Evolutionary conservation across 2,329 filamentous ascomycete genomes (phyloP), one percentile per base, ranked within the genome.

Genomic region (Microdochium bolleyi): DNA sequence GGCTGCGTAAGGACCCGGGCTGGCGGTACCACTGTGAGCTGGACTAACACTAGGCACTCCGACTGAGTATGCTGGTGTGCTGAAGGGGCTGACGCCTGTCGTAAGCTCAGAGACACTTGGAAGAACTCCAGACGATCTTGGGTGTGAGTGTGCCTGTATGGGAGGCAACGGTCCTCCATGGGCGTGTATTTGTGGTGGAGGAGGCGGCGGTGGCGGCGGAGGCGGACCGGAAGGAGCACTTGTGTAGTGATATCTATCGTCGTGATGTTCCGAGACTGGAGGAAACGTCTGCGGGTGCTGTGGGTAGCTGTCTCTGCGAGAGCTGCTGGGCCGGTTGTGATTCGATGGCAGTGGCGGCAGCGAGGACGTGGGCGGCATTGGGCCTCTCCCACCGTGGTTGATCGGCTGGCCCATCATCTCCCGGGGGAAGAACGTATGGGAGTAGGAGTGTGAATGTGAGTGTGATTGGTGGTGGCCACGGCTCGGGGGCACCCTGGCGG

Each of bases 51-150:
- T 71, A 2, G 72, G 67, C 8, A 67, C 64, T 27, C 69, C 69
- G 51, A 73, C 64, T 8, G 76, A 73, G 61, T 80, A 81, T 1
- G 78, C 76, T 38, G 78, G 77, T n/a, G 78, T 78, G 57, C 70
- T 78, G 62, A 84, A 85, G 1, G 80, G 79, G 57, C 77, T 82
- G 30, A 84, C 72, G 13, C 83, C 82, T 0, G 82, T 85, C 2
- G 83, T 85, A 59, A 86, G 73, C 62, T 86, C 82, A 34, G 79
- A 77, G 16, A 86, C 73, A 50, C 81, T 76, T 1, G 83, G 83
- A n/a, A 86, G 69, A 56, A 65, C 27, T 68, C 67, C 51, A 64
- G 64, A 56, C 69, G 69, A 16, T 68, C 68, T 52, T 80, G 78
- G 44, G 55, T 73, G 65, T 53, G 71, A 61, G 55, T 71, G 60